Percentiles rank a stretch among this genome's conserved stretches.
Evolutionary conservation across 2,329 filamentous ascomycete species (phyloP).

Genomic region (Cadophora malorum): DNA sequence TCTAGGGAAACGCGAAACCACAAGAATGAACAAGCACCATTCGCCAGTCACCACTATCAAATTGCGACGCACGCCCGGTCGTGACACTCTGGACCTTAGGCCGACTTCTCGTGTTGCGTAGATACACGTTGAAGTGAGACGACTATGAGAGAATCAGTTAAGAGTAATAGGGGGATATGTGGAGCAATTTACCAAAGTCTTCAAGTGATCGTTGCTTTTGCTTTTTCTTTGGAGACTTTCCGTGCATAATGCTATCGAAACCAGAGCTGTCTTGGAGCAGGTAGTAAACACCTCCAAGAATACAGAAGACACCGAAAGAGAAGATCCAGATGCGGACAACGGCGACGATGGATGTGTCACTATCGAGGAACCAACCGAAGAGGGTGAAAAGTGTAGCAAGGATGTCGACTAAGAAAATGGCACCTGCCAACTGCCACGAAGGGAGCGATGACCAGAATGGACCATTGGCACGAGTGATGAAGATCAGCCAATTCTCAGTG

Average conservation of each 20-base stretch:
- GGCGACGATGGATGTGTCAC: conserved; percentile 77
- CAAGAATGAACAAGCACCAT: neutral
- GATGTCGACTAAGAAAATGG: conserved; percentile 82
- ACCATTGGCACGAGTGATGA: conserved; percentile 92
- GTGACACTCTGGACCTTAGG: conserved; percentile 53
- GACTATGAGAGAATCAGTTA: conserved; percentile 66
- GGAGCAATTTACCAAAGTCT: conserved; percentile 77
- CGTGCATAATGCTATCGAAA: conserved; percentile 94
- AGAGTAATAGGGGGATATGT: neutral
- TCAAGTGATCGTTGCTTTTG: conserved; percentile 84
- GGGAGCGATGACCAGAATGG: conserved; percentile 91
- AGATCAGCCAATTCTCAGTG: conserved; percentile 95
- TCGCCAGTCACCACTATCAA: conserved; percentile 5
- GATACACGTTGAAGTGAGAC: conserved; percentile 90
- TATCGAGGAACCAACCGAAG: conserved; percentile 80
- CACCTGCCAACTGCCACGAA: conserved; percentile 82
- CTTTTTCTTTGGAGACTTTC: conserved; percentile 82
- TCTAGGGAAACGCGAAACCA: conserved; percentile 16
- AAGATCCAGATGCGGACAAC: conserved; percentile 91
- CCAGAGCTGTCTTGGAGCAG: conserved; percentile 80
- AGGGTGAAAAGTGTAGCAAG: conserved; percentile 85
- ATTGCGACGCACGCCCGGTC: neutral
- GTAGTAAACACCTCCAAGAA: conserved; percentile 78
- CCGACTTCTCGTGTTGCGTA: conserved; percentile 88
- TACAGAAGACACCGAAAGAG: conserved; percentile 87